phyloP scores from a whole-genome alignment of 352 stramenopile genomes.

The Peronospora belbahrii region DNA sequence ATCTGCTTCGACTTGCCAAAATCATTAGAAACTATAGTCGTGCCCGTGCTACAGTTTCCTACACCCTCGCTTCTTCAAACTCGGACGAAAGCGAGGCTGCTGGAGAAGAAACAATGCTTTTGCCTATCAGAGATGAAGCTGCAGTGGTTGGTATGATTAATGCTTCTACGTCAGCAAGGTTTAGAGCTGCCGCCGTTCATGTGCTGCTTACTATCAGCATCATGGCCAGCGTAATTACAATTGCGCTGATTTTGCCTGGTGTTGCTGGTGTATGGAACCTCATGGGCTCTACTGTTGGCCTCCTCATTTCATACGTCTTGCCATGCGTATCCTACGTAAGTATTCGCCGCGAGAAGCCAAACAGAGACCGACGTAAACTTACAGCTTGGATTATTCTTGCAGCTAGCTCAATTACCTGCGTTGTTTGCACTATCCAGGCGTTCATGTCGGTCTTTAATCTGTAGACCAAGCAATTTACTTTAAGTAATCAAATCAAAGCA shows the following conservation, averaged over 20 bases:
- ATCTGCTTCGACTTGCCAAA: conserved; percentile 47
- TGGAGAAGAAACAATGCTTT: conserved; percentile 30
- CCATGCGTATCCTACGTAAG: conserved; percentile 81
- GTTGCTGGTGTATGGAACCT: conserved; percentile 87
- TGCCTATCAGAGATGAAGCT: conserved; percentile 6
- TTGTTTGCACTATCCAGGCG: conserved; percentile 68
- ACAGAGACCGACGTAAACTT: conserved; percentile 56
- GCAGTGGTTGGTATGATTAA: background rate
- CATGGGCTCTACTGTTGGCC: conserved; percentile 78
- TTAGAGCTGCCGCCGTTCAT: conserved; percentile 34
- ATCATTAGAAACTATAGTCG: conserved; percentile 30
- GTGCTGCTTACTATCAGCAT: conserved; percentile 63
- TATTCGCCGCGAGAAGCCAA: conserved; percentile 68
- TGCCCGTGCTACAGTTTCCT: conserved; percentile 21
- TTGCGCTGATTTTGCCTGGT: conserved; percentile 65
- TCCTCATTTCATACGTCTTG: conserved; percentile 85
- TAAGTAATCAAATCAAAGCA: conserved; percentile 12
- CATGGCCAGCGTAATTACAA: conserved; percentile 44
- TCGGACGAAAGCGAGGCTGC: conserved; percentile 17
- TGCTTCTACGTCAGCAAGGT: background rate
- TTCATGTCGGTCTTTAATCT: conserved; percentile 35
- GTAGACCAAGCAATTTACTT: conserved; percentile 9
- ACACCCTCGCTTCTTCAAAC: conserved; percentile 14
- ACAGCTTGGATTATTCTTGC: conserved; percentile 73
- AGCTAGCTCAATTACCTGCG: conserved; percentile 58